Evolutionary conservation across 257 asterid genomes (phyloP).

Genomic region (Coffea canephora): DNA sequence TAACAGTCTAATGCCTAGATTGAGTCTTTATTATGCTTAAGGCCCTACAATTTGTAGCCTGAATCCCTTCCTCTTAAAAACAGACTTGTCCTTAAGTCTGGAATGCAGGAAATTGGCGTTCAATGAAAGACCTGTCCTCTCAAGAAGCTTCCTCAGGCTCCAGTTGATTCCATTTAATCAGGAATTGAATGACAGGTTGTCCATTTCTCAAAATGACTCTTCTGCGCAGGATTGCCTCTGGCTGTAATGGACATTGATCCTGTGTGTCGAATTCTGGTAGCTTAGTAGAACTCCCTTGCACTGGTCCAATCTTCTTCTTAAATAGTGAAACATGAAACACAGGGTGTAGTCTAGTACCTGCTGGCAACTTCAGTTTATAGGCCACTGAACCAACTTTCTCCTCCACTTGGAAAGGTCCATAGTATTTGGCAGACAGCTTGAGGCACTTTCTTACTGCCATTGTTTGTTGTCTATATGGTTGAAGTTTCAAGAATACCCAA

Average conservation of each 20-base stretch:
- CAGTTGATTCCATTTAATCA: too few relatives aligned
- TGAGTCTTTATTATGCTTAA: too few relatives aligned
- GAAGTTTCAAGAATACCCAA: not conserved
- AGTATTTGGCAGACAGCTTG: not conserved
- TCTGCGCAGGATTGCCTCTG: not conserved
- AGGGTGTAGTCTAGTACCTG: not conserved
- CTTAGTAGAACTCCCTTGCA: too few relatives aligned
- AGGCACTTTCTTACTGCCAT: fast-evolving
- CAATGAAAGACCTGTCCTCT: not conserved
- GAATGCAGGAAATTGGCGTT: not conserved
- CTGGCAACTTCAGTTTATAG: not conserved
- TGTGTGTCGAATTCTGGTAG: too few relatives aligned
- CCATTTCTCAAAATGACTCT: not conserved
- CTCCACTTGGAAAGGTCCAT: not conserved
- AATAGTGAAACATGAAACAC: not conserved
- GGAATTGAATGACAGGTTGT: too few relatives aligned
- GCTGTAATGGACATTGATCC: not conserved
- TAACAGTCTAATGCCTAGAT: too few relatives aligned
- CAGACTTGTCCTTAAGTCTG: not conserved
- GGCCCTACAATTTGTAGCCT: too few relatives aligned
- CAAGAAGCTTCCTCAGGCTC: not conserved
- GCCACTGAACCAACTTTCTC: not conserved
- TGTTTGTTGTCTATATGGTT: not conserved
- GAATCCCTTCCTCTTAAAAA: not conserved
- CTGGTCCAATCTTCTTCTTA: not conserved